A percentile compares a stretch with the other conserved stretches of the same genome.
These are phyloP conservation scores for Diaporthe ilicicola DNA, from an alignment of 2,329 filamentous ascomycete genomes.

Conservation along the genomic window DNA sequence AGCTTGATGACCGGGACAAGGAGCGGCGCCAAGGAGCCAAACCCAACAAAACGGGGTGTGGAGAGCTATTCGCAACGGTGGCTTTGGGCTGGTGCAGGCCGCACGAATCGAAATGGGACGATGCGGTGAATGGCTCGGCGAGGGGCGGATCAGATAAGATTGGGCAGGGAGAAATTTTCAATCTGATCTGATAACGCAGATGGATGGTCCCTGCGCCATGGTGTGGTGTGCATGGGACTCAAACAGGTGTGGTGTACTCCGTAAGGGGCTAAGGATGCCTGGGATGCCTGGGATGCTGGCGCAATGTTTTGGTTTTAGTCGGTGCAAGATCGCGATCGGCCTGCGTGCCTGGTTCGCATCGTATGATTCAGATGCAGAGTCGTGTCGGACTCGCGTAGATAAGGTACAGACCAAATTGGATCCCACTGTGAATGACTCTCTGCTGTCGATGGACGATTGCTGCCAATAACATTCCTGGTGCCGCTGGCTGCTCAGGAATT, in stretches of 20 bases:
- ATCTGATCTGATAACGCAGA: slow-evolving; percentile 11
- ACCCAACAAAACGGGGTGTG: background rate
- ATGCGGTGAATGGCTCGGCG: background rate
- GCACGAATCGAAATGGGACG: background rate
- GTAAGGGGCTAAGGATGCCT: background rate
- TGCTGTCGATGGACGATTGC: background rate
- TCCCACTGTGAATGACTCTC: slow-evolving; percentile 7
- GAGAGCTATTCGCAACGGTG: background rate
- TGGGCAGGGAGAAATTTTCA: background rate
- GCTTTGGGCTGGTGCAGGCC: background rate
- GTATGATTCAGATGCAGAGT: background rate
- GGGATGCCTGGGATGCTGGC: background rate
- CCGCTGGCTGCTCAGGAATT: background rate
- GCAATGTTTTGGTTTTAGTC: background rate
- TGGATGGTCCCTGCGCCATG: slow-evolving; percentile 9
- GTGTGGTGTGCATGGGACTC: background rate
- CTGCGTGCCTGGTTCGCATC: background rate
- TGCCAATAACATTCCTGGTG: background rate
- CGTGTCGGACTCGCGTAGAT: background rate
- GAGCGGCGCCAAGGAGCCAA: background rate
- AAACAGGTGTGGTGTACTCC: background rate
- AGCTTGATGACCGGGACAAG: background rate
- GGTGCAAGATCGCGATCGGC: background rate
- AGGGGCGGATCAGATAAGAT: slow-evolving; percentile 20
- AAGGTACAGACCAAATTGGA: background rate